These are phyloP conservation scores for Passiflora organensis DNA, from an alignment of 345 rosid genomes.

Conservation along the genomic window DNA sequence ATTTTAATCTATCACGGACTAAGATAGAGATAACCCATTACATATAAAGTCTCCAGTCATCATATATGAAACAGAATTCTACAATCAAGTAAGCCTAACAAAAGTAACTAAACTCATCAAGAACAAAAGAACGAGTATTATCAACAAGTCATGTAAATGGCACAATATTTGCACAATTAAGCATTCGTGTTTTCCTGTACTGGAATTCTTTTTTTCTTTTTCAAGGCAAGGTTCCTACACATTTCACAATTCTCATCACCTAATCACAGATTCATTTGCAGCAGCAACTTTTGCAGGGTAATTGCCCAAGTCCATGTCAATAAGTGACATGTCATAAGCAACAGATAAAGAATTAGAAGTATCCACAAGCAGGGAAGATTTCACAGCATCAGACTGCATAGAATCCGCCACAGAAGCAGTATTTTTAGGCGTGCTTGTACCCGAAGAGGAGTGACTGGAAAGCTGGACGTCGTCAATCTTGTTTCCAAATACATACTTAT, in stretches of 20 bases:
- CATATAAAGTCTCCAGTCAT: too few species aligned
- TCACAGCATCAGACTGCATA: conserved; percentile 42
- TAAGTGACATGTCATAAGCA: conserved; percentile 76
- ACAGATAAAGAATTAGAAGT: conserved; percentile 43
- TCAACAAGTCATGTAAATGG: conserved; percentile 9
- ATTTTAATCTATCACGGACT: too few species aligned
- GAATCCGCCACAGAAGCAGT: conserved; percentile 26
- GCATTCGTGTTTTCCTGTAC: conserved; percentile 11
- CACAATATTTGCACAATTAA: conserved; percentile 8
- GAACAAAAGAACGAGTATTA: neutral
- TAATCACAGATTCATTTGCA: conserved; percentile 43
- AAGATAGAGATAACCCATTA: too few species aligned
- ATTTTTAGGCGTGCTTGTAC: conserved; percentile 50
- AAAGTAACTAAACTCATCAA: conserved; percentile 9
- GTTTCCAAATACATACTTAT: conserved; percentile 58
- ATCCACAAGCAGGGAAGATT: conserved; percentile 68
- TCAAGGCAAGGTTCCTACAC: conserved; percentile 9
- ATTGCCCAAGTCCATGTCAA: conserved; percentile 80
- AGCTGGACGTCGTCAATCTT: conserved; percentile 75
- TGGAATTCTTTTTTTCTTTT: conserved; percentile 1
- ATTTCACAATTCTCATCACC: conserved; percentile 35
- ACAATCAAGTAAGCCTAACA: conserved; percentile 8
- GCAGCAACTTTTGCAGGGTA: conserved; percentile 77
- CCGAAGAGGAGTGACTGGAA: conserved; percentile 63
- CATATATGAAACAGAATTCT: too few species aligned